Base-by-base conservation (phyloP, 2,329 filamentous ascomycete species). In the Colletotrichum somersetense region DNA sequence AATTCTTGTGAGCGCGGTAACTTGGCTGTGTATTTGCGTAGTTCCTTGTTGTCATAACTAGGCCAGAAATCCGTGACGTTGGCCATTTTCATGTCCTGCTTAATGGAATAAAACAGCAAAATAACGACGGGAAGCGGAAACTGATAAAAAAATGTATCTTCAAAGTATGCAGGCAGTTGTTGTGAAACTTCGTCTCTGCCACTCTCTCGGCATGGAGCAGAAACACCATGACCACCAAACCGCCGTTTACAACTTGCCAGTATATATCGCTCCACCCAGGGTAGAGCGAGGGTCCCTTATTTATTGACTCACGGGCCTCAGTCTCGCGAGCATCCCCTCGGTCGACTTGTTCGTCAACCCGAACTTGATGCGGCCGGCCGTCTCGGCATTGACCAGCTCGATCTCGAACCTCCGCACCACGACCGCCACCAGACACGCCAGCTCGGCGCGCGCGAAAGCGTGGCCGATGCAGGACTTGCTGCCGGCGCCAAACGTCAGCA, bases 401-500 rank as follows among this genome's bases (percentile, higher is more conserved):
- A 52, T 11, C 7, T 52, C 48, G 48, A 52, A 26, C 6, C 12
- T 52, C n/a, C 48, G 48, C n/a, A 52, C 48, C 48, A 52, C n/a
- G 10, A 78, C 38, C 18, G 72, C 72, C 14, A 52, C 48, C 48
- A 52, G 23, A 4, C 75, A 77, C 4, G 78, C 77, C 2, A 80
- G 30, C 3, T 78, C 78, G 1, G 77, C 75, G 1, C 74, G 66
- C 0, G 75, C 76, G 26, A 79, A 78, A 0, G 72, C 74, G 40
- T 80, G 78, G 0, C 78, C 78, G 1, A 80, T 70, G 3, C 76
- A 74, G 0, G 76, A 76, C 57, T 79, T 79, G 66, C 78, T 62
- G 18, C 0, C 48, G 48, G 48, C 48, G 23, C 48, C 48, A 52
- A 52, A 52, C 48, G 48, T 52, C n/a, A 52, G 48, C 48, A 52